Evolutionary conservation across 768 basidiomycete species (phyloP).

Genomic region (Mycena pura): DNA sequence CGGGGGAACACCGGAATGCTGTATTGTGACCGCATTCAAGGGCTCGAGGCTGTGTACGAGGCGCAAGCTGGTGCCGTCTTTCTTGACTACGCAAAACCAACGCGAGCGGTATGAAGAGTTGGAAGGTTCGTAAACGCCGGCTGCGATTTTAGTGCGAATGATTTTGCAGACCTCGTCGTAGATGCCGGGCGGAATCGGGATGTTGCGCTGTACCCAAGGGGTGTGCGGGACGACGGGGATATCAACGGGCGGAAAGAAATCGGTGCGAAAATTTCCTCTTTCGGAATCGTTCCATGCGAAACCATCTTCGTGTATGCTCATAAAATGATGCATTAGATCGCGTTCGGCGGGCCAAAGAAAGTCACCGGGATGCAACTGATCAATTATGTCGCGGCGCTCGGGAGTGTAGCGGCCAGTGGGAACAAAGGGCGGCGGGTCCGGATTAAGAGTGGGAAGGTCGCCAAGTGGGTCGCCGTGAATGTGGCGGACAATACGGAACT

Average conservation of each 20-base stretch:
- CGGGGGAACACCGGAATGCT: constrained; percentile 23
- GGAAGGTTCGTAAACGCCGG: constrained; percentile 1
- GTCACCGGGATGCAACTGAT: neutral
- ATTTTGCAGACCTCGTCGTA: constrained; percentile 14
- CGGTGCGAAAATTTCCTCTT: constrained; percentile 19
- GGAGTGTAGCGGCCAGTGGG: constrained; percentile 14
- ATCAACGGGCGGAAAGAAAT: neutral
- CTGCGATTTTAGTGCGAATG: neutral
- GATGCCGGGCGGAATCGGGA: constrained; percentile 30
- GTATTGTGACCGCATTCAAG: constrained; percentile 23
- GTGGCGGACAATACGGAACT: constrained; percentile 23
- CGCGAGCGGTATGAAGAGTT: neutral
- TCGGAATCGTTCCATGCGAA: constrained; percentile 29
- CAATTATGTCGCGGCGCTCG: neutral
- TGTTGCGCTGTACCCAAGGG: constrained; percentile 22
- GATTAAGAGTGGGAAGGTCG: constrained; percentile 1
- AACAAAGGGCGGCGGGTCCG: constrained; percentile 1
- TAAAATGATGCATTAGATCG: constrained; percentile 9
- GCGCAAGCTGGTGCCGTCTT: constrained; percentile 21
- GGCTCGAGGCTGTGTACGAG: constrained; percentile 29
- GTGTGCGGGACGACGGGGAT: neutral
- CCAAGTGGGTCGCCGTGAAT: constrained; percentile 21
- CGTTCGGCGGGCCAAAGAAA: constrained; percentile 26
- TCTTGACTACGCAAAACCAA: constrained; percentile 26
- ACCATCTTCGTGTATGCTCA: constrained; percentile 16